Conservation (phyloP, 2,329 filamentous ascomycete species). For the Penicillium aurantiogriseum region DNA sequence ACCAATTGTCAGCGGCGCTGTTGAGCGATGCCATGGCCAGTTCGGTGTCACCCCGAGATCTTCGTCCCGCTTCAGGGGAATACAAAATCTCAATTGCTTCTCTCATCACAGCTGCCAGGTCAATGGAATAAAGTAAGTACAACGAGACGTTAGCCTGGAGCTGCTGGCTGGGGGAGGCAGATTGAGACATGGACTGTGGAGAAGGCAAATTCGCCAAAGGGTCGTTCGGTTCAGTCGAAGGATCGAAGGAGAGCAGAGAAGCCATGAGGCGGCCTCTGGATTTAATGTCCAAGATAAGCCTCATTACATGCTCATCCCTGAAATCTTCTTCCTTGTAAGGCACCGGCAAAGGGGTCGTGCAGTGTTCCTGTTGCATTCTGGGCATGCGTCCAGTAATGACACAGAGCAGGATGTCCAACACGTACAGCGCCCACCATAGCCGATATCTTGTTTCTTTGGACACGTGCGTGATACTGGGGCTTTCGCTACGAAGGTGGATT, state of each 20-base stretch:
- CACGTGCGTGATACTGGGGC: background rate
- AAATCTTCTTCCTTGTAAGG: slow-evolving; percentile 6
- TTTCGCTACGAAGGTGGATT: slow-evolving; percentile 6
- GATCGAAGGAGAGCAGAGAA: background rate
- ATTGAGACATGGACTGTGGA: background rate
- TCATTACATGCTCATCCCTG: background rate
- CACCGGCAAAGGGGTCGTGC: slow-evolving; percentile 6
- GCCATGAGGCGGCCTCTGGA: background rate
- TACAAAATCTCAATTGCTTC: slow-evolving; percentile 5
- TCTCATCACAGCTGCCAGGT: slow-evolving; percentile 5
- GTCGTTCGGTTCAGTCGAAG: background rate
- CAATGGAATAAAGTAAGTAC: slow-evolving; percentile 7
- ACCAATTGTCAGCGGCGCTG: slow-evolving; percentile 5
- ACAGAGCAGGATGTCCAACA: slow-evolving; percentile 2
- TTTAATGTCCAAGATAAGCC: background rate
- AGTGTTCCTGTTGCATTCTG: slow-evolving; percentile 3
- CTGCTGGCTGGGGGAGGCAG: background rate
- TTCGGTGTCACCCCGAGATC: background rate
- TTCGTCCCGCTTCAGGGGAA: background rate
- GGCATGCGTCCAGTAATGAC: slow-evolving; percentile 6
- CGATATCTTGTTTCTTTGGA: slow-evolving; percentile 10
- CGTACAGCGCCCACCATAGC: slow-evolving; percentile 9
- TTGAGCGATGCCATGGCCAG: slow-evolving; percentile 4
- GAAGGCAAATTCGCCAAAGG: background rate
- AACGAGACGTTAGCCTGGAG: background rate